These are phyloP conservation scores for Pichia sp. DNA, from an alignment of 1,139 yeast species.

Conservation along the genomic window DNA sequence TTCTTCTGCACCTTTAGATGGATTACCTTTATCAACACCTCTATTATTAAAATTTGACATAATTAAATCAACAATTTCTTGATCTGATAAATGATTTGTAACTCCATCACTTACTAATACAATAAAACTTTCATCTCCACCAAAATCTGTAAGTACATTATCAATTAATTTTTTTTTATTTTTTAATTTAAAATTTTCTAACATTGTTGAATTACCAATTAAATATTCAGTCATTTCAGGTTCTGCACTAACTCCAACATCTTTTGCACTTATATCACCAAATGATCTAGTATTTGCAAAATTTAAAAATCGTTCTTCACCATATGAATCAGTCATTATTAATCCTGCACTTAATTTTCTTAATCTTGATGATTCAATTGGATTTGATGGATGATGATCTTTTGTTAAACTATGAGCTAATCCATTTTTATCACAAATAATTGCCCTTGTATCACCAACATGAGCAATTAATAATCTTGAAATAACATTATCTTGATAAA, in stretches of 20 bases:
- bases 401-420: constrained; percentile 71
- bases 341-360: constrained; percentile 66
- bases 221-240: constrained; percentile 73
- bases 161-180: constrained; percentile 27
- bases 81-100: constrained; percentile 73
- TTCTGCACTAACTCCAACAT: constrained; percentile 83
- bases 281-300: constrained; percentile 90
- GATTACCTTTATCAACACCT: constrained; percentile 69
- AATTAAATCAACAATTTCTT: constrained; percentile 82
- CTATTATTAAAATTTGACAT: constrained; percentile 62
- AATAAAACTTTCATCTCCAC: constrained; percentile 79
- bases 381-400: constrained; percentile 83
- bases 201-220: constrained; percentile 45
- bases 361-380: constrained; percentile 68
- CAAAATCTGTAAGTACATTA: constrained; percentile 45
- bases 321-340: constrained; percentile 85
- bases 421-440: constrained; percentile 70
- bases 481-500: constrained; percentile 58
- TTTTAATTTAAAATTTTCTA: constrained; percentile 30
- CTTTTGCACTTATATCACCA: constrained; percentile 79
- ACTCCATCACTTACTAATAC: constrained; percentile 84
- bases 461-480: constrained; percentile 76
- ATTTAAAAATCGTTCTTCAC: constrained; percentile 78
- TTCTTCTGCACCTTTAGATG: constrained; percentile 81
- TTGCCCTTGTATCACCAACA: constrained; percentile 92